Percentiles rank a stretch among this genome's conserved stretches.
These are phyloP conservation scores for Fraxinus platypoda DNA, from an alignment of 305 asterid genomes.

Conservation along the genomic window DNA sequence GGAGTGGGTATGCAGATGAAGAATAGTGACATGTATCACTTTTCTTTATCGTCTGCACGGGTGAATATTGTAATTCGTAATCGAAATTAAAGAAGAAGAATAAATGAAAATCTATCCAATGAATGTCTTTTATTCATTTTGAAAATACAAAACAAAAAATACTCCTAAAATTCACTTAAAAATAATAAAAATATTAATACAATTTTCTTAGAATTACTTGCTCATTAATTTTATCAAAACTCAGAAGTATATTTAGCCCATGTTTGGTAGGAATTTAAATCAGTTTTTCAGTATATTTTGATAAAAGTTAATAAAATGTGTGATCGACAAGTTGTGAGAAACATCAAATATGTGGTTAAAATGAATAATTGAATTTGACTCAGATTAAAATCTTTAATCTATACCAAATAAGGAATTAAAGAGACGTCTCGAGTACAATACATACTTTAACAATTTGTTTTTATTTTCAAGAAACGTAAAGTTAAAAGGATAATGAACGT, in stretches of 20 bases:
- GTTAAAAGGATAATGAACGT: too few relatives aligned
- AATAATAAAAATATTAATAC: not conserved
- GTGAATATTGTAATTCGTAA: not conserved
- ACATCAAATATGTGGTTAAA: too few relatives aligned
- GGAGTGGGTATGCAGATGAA: not conserved
- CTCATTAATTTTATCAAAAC: not conserved
- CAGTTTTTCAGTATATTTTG: too few relatives aligned
- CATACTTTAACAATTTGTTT: not conserved
- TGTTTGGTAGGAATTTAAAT: too few relatives aligned
- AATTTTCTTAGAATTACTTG: not conserved
- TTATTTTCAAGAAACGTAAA: not conserved
- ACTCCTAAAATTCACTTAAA: not conserved
- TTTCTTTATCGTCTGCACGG: not conserved
- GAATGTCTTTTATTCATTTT: not conserved
- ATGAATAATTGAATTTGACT: too few relatives aligned
- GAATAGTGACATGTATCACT: not conserved
- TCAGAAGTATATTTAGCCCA: not conserved
- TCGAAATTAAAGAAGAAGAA: not conserved
- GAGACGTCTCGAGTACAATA: too few relatives aligned
- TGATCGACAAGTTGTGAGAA: too few relatives aligned
- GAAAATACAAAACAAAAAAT: not conserved
- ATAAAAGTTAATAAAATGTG: too few relatives aligned
- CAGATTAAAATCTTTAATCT: too few relatives aligned
- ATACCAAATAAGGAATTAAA: too few relatives aligned
- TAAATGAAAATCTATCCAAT: not conserved